Conservation (phyloP, 805 yeast genomes). For the Nadsonia fulvescens region DNA sequence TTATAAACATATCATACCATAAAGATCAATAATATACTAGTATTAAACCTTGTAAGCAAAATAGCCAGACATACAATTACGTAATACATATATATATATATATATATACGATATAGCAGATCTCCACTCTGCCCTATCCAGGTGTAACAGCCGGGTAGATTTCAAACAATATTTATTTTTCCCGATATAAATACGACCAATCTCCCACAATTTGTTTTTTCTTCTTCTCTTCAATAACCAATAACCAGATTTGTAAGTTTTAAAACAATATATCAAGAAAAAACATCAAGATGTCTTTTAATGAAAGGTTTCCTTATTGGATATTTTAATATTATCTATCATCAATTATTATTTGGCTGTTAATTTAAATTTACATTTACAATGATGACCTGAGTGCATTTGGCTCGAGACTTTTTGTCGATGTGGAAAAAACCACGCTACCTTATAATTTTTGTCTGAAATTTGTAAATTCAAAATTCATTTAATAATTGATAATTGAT, state of each 20-base stretch:
- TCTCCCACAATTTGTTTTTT: constrained; percentile 1
- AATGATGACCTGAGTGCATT: constrained; percentile 97
- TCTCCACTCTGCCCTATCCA: too few relatives aligned
- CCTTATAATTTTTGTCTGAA: constrained; percentile 51
- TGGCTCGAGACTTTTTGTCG: constrained; percentile 94
- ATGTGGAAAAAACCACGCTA: constrained; percentile 98
- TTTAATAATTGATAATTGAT: too few relatives aligned
- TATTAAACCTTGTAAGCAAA: neutral
- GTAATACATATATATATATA: too few relatives aligned
- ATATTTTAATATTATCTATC: constrained; percentile 4
- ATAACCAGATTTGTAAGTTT: neutral
- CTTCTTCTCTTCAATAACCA: neutral
- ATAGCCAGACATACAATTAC: neutral
- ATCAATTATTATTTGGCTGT: constrained; percentile 7
- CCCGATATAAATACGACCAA: too few relatives aligned
- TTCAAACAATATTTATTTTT: too few relatives aligned
- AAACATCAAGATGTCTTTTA: constrained; percentile 2
- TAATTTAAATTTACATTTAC: constrained; percentile 12
- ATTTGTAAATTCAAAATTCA: too few relatives aligned
- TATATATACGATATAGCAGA: too few relatives aligned
- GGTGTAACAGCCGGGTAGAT: too few relatives aligned
- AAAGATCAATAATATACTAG: too few relatives aligned
- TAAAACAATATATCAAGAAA: constrained; percentile 2
- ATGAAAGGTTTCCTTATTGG: neutral
- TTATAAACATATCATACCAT: too few relatives aligned